Evolutionary conservation across 768 basidiomycete genomes (phyloP), one percentile per base, ranked within the genome.

Genomic region (Mycena olivaceomarginata): DNA sequence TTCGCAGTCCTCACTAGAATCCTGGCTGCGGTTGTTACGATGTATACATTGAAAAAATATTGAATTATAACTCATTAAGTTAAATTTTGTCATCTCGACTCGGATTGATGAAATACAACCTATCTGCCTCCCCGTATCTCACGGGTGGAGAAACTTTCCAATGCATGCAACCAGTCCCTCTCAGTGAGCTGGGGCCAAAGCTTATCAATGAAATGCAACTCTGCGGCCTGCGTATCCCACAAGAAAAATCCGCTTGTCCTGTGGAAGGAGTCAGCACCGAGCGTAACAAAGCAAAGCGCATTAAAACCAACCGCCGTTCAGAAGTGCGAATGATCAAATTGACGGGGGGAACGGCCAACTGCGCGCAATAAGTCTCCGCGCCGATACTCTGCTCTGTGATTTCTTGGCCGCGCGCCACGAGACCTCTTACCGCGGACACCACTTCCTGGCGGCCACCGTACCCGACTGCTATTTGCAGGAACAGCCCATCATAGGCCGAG

Each of bases 381-480:
- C 74, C 67, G 7, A 80, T 69, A 62, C 62, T 75, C 45, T 76
- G 63, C 56, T 75, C 69, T 11, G 67, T 80, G 12, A 80, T 62
- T 16, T 60, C 77, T 43, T 78, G 70, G 15, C 77, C 79, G 16
- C 71, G 68, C 10, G 67, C 57, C 12, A 72, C 11, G 12, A 80
- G 45, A 57, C 39, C 65, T 20, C 70, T 60, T 1, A 78, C 77
- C 20, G 77, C 76, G 31, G 31, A 48, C 16, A 78, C 59, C 8
- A 80, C 59, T 20, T 80, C 79, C n/a, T 69, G 63, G 16, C 79
- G 68, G 4, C 79, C 77, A 1, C 79, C 77, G 46, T 80, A 78
- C 63, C 79, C 79, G 45, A 75, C 79, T 6, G 79, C 79, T 4
- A 80, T 70, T 15, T 75, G 72, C 53, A 77, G 59, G 13, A 72